A percentile compares a stretch with the other conserved stretches of the same genome.
Conservation (phyloP, 176 grass and related monocot species). For the Panicum miliaceum region DNA sequence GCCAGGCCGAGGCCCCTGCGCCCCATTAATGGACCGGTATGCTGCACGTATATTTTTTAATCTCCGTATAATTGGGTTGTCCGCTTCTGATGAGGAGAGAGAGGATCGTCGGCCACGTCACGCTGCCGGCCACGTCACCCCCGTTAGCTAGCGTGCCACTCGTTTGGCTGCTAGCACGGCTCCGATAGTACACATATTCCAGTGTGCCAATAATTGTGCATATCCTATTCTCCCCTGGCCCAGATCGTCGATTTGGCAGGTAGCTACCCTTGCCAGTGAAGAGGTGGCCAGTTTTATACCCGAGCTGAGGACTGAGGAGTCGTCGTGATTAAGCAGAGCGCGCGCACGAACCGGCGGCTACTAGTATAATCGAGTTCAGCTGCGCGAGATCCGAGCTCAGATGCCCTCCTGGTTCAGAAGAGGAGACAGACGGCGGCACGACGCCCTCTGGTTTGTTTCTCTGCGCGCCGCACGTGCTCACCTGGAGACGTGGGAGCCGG, state of each 20-base stretch:
- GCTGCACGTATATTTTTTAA: not conserved
- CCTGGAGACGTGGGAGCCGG: no score
- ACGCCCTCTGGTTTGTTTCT: not conserved
- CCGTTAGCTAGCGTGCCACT: conserved; percentile 41
- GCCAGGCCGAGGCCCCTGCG: not conserved
- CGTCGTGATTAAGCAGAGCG: not conserved
- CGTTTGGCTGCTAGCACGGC: conserved; percentile 15
- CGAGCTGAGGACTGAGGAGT: not conserved
- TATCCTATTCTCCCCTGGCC: not conserved
- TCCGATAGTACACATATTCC: not conserved
- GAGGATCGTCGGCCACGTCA: conserved; percentile 33
- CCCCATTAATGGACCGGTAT: not conserved
- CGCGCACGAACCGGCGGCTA: no score
- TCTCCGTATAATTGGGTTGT: conserved; percentile 18
- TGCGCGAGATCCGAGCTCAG: conserved; percentile 22
- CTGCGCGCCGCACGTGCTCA: not conserved
- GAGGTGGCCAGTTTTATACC: no score
- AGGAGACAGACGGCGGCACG: no score
- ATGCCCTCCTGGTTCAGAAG: not conserved
- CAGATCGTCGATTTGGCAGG: not conserved
- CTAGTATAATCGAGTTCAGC: not conserved
- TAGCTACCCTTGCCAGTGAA: not conserved
- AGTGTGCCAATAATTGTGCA: not conserved
- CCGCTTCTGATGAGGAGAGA: not conserved
- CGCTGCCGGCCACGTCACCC: conserved; percentile 21